These are phyloP conservation scores for Debaryomycetaceae sp. DNA, from an alignment of 1,139 yeast genomes.

Conservation along the genomic window DNA sequence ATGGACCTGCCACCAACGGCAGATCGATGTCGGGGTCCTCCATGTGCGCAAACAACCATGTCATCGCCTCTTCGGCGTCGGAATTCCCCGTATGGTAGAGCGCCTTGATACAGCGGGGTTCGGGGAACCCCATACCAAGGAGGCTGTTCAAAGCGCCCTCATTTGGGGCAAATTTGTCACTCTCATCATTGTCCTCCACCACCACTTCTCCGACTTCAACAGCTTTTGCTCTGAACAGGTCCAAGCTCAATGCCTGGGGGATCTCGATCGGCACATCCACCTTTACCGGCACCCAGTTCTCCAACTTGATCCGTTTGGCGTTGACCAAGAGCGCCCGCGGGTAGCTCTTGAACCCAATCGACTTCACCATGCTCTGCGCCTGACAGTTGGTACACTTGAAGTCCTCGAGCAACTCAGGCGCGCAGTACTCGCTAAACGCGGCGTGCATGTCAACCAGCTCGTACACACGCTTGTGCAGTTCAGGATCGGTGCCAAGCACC, in stretches of 20 bases:
- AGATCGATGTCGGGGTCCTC: slow-evolving; percentile 74
- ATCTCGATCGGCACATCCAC: slow-evolving; percentile 67
- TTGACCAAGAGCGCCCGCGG: slow-evolving; percentile 72
- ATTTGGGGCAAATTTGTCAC: slow-evolving; percentile 48
- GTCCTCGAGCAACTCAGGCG: slow-evolving; percentile 56
- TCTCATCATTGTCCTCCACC: slow-evolving; percentile 18
- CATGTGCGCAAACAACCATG: slow-evolving; percentile 86
- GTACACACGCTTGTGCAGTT: slow-evolving; percentile 39
- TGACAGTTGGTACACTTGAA: slow-evolving; percentile 65
- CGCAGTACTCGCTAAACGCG: slow-evolving; percentile 42
- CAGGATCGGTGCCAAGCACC: slow-evolving; percentile 34
- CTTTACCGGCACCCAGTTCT: slow-evolving; percentile 89
- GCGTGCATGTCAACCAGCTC: slow-evolving; percentile 49
- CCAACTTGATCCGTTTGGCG: slow-evolving; percentile 75
- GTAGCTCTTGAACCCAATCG: slow-evolving; percentile 51
- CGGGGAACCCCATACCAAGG: slow-evolving; percentile 84
- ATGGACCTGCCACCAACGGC: slow-evolving; percentile 18
- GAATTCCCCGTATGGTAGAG: slow-evolving; percentile 67
- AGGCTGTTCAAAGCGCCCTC: slow-evolving; percentile 51
- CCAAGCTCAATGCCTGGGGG: slow-evolving; percentile 42
- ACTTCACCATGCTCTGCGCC: slow-evolving; percentile 32
- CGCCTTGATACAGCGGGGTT: slow-evolving; percentile 61
- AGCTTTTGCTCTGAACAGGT: slow-evolving; percentile 25
- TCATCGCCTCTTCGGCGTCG: slow-evolving; percentile 75
- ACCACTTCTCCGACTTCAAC: slow-evolving; percentile 38